Evolutionary conservation across 208 protist genomes (phyloP).

Genomic region (Crithidia brevicula): DNA sequence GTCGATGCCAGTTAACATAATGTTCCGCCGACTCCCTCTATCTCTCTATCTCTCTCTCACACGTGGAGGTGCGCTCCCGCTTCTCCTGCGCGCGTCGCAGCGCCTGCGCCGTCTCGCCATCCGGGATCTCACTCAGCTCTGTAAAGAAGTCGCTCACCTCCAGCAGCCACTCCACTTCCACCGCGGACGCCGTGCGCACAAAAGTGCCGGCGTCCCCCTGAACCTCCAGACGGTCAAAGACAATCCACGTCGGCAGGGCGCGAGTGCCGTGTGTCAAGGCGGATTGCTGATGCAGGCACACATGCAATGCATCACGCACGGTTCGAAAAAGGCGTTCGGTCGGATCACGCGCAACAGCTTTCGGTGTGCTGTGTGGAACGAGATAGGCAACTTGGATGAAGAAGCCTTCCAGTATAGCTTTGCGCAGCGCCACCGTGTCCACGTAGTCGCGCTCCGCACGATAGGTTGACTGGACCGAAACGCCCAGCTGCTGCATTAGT

Average conservation of each 20-base stretch:
- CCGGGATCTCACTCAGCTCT: conserved; percentile 60
- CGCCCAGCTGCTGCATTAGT: conserved; percentile 52
- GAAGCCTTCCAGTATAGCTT: conserved; percentile 83
- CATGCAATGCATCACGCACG: conserved; percentile 57
- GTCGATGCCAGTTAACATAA: too few relatives aligned
- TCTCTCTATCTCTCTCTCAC: background rate
- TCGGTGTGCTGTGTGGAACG: background rate
- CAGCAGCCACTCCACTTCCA: conserved; percentile 81
- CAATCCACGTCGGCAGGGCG: conserved; percentile 61
- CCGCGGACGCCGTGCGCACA: conserved; percentile 60
- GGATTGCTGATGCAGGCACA: conserved; percentile 61
- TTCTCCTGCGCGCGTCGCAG: conserved; percentile 37
- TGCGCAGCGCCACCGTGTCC: conserved; percentile 73
- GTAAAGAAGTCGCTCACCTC: conserved; percentile 72
- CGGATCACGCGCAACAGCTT: background rate
- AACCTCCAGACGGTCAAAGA: conserved; percentile 88
- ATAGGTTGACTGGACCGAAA: conserved; percentile 72
- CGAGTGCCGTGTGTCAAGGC: conserved; percentile 26
- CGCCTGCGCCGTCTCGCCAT: conserved; percentile 66
- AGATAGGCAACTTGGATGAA: conserved; percentile 84
- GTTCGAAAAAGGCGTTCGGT: conserved; percentile 53
- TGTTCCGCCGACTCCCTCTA: too few relatives aligned
- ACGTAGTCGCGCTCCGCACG: conserved; percentile 41
- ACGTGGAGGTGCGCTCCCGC: background rate
- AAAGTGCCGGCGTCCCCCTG: conserved; percentile 77